These are phyloP conservation scores for Pythium chondricola DNA, from an alignment of 352 stramenopile genomes.

Conservation along the genomic window DNA sequence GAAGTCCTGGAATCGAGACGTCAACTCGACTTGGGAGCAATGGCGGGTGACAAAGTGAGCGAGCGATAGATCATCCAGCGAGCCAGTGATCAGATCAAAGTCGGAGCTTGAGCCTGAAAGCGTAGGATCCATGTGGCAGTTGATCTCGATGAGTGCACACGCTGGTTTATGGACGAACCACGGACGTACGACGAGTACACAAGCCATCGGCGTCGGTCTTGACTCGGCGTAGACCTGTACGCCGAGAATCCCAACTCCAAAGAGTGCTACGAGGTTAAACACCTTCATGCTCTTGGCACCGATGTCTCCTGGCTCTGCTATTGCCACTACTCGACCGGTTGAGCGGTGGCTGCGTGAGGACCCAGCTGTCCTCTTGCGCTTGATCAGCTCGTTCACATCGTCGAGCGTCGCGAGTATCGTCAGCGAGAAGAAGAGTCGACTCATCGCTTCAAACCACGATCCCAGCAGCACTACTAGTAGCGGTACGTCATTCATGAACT, in stretches of 20 bases:
- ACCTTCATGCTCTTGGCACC: too few species aligned
- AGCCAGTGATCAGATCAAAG: slow-evolving; percentile 4
- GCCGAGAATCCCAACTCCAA: slow-evolving; percentile 4
- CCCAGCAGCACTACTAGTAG: neutral
- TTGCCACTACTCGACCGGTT: too few species aligned
- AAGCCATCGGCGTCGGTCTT: neutral
- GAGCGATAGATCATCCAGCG: slow-evolving; percentile 20
- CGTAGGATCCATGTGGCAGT: neutral
- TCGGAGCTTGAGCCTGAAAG: neutral
- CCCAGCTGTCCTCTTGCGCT: too few species aligned
- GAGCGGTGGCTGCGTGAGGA: too few species aligned
- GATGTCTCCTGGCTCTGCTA: too few species aligned
- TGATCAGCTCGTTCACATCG: too few species aligned
- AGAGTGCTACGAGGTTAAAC: too few species aligned
- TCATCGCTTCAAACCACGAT: neutral
- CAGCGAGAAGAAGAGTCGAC: neutral
- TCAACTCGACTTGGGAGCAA: slow-evolving; percentile 28
- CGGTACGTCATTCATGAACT: neutral
- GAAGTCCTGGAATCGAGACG: slow-evolving; percentile 21
- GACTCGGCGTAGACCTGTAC: slow-evolving; percentile 11
- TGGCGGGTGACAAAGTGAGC: slow-evolving; percentile 31
- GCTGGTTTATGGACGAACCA: slow-evolving; percentile 6
- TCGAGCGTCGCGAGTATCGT: neutral
- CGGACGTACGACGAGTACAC: slow-evolving; percentile 1
- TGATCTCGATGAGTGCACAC: slow-evolving; percentile 12